A percentile compares a stretch with the other conserved stretches of the same genome.
These are phyloP conservation scores for Ascomycota sp. DNA, from an alignment of 2,329 filamentous ascomycete genomes.

Conservation along the genomic window DNA sequence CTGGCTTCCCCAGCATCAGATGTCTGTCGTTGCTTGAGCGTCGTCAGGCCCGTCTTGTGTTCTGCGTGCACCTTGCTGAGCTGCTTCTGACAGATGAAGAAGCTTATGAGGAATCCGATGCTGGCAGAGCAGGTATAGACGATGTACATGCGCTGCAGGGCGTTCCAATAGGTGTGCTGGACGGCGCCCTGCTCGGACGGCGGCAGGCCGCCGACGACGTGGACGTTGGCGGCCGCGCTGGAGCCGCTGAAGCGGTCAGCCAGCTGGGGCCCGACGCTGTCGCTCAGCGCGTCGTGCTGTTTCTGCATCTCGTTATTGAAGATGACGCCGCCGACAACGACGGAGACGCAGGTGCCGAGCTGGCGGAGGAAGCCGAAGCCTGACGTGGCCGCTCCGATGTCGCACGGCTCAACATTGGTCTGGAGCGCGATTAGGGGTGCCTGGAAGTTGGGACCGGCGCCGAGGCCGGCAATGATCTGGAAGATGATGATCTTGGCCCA, in stretches of 20 bases:
- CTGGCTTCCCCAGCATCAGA: too few relatives aligned
- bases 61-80: slow-evolving; percentile 35
- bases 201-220: slow-evolving; percentile 30
- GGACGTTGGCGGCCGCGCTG: slow-evolving; percentile 39
- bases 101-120: slow-evolving; percentile 23
- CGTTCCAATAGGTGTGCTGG: slow-evolving; percentile 25
- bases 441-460: slow-evolving; percentile 50
- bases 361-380: slow-evolving; percentile 50
- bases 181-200: slow-evolving; percentile 21
- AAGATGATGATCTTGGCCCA: slow-evolving; percentile 38
- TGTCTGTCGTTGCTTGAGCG: too few relatives aligned
- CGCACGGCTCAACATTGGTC: slow-evolving; percentile 35
- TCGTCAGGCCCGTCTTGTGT: slow-evolving; percentile 38
- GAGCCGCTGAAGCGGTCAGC: slow-evolving; percentile 34
- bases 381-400: slow-evolving; percentile 48
- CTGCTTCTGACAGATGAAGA: slow-evolving; percentile 25
- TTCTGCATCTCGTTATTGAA: slow-evolving; percentile 56
- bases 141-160: slow-evolving; percentile 35
- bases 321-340: slow-evolving; percentile 58
- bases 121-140: slow-evolving; percentile 30
- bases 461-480: slow-evolving; percentile 42
- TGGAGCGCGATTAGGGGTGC: slow-evolving; percentile 48
- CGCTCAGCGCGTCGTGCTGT: slow-evolving; percentile 25
- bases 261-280: slow-evolving; percentile 26
- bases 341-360: slow-evolving; percentile 43